A percentile compares a stretch with the other conserved stretches of the same genome.
Conservation (phyloP, 176 grass and related monocot species). For the Musa acuminata region DNA sequence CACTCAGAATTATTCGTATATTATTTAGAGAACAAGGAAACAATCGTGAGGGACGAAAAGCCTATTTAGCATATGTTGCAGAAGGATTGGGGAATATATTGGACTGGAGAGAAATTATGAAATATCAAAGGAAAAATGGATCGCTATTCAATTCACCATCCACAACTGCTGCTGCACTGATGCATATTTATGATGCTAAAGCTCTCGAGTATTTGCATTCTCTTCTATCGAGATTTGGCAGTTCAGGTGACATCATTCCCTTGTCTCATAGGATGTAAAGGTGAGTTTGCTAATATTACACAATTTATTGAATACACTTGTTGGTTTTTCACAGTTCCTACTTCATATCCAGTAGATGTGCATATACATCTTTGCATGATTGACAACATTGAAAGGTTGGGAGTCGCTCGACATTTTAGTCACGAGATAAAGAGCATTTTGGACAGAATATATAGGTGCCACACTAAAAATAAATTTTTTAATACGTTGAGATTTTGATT, state of each 20-base stretch:
- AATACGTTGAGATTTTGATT: not conserved
- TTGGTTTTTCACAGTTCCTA: conserved; percentile 35
- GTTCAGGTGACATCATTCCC: conserved; percentile 33
- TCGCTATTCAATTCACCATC: conserved; percentile 67
- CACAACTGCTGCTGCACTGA: conserved; percentile 42
- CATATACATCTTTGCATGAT: conserved; percentile 43
- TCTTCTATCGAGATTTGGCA: conserved; percentile 37
- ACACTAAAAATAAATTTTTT: not conserved
- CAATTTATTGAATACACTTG: not conserved
- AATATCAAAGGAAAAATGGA: conserved; percentile 61
- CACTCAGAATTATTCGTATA: not conserved
- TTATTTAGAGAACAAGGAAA: conserved; percentile 26
- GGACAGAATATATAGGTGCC: conserved; percentile 47
- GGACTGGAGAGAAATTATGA: conserved; percentile 48
- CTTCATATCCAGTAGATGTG: conserved; percentile 32
- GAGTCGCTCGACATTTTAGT: conserved; percentile 43
- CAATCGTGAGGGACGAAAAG: conserved; percentile 36
- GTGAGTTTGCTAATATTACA: not conserved
- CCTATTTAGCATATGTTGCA: conserved; percentile 56
- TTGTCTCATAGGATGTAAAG: not conserved
- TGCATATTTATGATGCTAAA: conserved; percentile 32
- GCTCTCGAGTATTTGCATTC: conserved; percentile 52
- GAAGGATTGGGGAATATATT: conserved; percentile 51
- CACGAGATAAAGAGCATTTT: conserved; percentile 49
- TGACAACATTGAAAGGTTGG: conserved; percentile 50